phyloP scores from a whole-genome alignment of 176 grass and related monocot genomes.

The Carex pumila region DNA sequence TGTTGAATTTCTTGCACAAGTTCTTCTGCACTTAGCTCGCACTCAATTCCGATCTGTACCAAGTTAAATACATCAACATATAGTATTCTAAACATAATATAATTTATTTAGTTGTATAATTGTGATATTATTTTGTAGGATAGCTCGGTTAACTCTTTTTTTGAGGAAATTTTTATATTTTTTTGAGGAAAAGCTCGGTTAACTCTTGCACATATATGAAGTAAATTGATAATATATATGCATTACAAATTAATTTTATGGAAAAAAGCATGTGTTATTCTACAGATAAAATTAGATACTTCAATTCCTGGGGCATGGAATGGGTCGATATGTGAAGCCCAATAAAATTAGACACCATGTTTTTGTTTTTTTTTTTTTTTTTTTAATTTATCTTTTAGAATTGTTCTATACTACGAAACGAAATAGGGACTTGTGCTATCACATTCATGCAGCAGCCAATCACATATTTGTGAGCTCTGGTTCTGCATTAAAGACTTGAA shows the following conservation, averaged over 20 bases:
- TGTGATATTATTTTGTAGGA: neutral
- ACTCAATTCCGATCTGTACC: conserved; percentile 83
- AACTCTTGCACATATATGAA: neutral
- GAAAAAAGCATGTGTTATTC: neutral
- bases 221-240: neutral
- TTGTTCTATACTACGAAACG: neutral
- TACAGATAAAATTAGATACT: neutral
- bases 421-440: neutral
- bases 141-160: neutral
- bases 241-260: neutral
- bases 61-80: neutral
- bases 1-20: conserved; percentile 65
- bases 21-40: conserved; percentile 74
- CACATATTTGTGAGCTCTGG: neutral
- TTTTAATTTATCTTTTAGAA: neutral
- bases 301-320: neutral
- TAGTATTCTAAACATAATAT: neutral
- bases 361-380: neutral
- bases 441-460: too few species aligned
- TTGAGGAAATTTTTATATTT: too few species aligned
- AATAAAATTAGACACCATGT: neutral
- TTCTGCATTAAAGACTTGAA: neutral
- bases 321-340: neutral
- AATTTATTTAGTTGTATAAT: neutral
- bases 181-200: too few species aligned